These are phyloP conservation scores for Leccinum ochraceum DNA, from an alignment of 768 basidiomycete genomes.

Conservation along the genomic window DNA sequence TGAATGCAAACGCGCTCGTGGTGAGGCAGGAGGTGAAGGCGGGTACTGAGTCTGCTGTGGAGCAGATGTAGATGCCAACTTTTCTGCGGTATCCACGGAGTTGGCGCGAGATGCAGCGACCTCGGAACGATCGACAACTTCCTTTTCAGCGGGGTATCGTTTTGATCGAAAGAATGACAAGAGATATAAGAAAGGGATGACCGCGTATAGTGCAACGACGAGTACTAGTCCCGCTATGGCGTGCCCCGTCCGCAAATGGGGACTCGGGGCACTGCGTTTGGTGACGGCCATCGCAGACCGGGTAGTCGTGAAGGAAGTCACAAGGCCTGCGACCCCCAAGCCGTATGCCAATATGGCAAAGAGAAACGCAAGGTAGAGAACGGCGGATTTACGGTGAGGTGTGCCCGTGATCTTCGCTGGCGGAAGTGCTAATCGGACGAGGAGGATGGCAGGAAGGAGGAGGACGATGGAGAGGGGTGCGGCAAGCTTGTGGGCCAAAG, in stretches of 20 bases:
- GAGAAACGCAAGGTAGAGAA: conserved; percentile 40
- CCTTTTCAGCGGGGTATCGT: conserved; percentile 18
- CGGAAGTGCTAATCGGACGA: conserved; percentile 44
- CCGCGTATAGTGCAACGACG: conserved; percentile 58
- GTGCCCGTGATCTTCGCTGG: conserved; percentile 28
- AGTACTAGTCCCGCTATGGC: conserved; percentile 65
- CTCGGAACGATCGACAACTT: conserved; percentile 26
- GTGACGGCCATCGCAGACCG: conserved; percentile 26
- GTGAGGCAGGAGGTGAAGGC: conserved; percentile 33
- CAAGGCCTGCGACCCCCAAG: conserved; percentile 63
- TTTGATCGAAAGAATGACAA: conserved; percentile 24
- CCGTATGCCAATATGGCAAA: conserved; percentile 52
- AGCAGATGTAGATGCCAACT: conserved; percentile 34
- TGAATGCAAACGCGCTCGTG: conserved; percentile 36
- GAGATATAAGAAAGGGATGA: conserved; percentile 46
- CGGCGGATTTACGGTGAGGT: conserved; percentile 24
- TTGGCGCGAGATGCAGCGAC: conserved; percentile 33
- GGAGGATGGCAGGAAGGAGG: conserved; percentile 42
- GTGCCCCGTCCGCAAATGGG: conserved; percentile 57
- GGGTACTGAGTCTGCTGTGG: conserved; percentile 33
- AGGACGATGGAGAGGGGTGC: conserved; percentile 51
- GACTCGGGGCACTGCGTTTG: conserved; percentile 35
- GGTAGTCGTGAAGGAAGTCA: conserved; percentile 61
- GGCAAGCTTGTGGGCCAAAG: conserved; percentile 46
- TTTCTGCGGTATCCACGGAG: conserved; percentile 44